These are phyloP conservation scores for Aspergillus persii DNA, from an alignment of 2,329 filamentous ascomycete genomes.

Conservation along the genomic window DNA sequence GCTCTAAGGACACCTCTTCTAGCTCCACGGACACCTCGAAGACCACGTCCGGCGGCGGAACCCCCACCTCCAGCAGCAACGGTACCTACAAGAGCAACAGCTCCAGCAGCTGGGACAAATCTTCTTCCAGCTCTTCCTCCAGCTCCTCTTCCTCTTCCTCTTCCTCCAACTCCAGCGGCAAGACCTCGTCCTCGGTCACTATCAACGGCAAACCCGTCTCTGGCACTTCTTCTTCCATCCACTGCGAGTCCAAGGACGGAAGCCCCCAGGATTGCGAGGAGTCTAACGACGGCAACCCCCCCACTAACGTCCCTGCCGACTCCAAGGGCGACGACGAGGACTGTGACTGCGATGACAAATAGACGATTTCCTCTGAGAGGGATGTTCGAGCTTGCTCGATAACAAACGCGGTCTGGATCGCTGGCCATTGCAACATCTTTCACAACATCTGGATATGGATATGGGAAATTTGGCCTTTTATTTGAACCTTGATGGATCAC, in stretches of 20 bases:
- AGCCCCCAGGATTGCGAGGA: background rate
- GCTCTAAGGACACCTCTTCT: background rate
- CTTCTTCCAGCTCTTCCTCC: background rate
- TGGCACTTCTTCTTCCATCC: background rate
- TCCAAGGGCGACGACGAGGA: background rate
- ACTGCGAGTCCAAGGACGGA: background rate
- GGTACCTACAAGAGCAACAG: background rate
- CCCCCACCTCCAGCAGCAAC: background rate
- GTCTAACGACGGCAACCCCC: background rate
- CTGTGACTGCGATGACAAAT: background rate
- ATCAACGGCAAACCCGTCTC: background rate
- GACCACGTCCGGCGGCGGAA: background rate
- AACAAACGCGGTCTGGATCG: background rate
- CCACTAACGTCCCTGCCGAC: background rate
- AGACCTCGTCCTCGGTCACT: background rate
- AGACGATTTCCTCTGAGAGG: background rate
- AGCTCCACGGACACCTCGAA: too few relatives aligned
- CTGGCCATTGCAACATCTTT: background rate
- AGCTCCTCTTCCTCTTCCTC: background rate
- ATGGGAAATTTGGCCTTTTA: background rate
- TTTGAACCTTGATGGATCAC: background rate
- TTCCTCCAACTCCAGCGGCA: background rate
- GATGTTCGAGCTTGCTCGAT: background rate
- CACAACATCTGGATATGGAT: background rate
- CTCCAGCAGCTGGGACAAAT: background rate